phyloP scores from a whole-genome alignment of 2,329 filamentous ascomycete genomes.

The Colletotrichum plurivorum region DNA sequence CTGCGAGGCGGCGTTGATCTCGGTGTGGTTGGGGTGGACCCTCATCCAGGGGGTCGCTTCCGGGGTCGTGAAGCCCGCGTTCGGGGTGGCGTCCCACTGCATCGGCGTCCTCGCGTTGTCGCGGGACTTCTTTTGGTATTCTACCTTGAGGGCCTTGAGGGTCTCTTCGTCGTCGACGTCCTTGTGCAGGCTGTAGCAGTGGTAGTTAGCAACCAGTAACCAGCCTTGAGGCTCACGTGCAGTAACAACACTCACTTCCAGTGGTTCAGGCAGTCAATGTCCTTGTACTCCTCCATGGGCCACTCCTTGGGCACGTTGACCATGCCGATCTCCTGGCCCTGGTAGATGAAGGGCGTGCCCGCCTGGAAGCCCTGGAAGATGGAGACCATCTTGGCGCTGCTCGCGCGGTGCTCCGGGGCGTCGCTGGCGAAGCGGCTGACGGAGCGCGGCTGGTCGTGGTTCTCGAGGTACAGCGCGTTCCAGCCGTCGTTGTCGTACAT shows the following conservation, averaged over 20 bases:
- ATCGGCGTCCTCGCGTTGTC: conserved; percentile 82
- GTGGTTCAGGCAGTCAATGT: conserved; percentile 71
- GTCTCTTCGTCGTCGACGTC: conserved; percentile 55
- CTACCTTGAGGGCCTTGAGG: conserved; percentile 52
- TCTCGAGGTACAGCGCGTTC: conserved; percentile 77
- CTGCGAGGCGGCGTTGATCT: conserved; percentile 75
- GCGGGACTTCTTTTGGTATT: conserved; percentile 72
- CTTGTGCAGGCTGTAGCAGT: conserved; percentile 51
- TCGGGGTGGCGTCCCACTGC: conserved; percentile 74
- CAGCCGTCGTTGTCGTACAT: conserved; percentile 73
- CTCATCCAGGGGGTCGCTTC: conserved; percentile 77
- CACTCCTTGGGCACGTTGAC: conserved; percentile 73
- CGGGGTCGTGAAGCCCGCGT: conserved; percentile 75
- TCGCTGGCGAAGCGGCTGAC: conserved; percentile 69
- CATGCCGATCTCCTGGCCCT: conserved; percentile 79
- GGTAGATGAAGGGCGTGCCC: conserved; percentile 78
- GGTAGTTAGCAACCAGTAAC: conserved; percentile 3
- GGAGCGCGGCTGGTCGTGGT: conserved; percentile 75
- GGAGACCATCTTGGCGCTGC: conserved; percentile 72
- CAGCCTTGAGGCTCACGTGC: too few species aligned
- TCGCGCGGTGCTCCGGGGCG: conserved; percentile 61
- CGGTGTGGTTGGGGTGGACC: conserved; percentile 72
- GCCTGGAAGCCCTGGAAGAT: conserved; percentile 69
- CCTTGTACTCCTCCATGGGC: conserved; percentile 77
- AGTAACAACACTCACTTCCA: conserved; percentile 55